Percentiles rank a stretch among this genome's conserved stretches.
These are phyloP conservation scores for Geotrichum fermentans DNA, from an alignment of 1,139 yeast genomes.

Conservation along the genomic window DNA sequence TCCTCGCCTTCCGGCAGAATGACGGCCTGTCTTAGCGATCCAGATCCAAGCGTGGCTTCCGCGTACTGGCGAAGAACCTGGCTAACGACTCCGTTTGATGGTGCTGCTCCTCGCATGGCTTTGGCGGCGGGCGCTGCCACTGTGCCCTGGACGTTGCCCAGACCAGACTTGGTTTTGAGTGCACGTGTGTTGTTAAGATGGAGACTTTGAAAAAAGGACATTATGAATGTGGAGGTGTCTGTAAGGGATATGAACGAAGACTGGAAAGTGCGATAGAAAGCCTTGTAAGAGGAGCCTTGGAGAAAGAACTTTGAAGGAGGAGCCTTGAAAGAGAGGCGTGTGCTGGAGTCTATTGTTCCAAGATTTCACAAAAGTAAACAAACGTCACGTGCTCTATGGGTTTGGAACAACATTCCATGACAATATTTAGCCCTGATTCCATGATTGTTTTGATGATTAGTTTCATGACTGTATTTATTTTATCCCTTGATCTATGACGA, in stretches of 20 bases:
- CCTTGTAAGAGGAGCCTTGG: background rate
- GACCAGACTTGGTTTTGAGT: slow-evolving; percentile 72
- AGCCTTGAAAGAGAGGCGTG: background rate
- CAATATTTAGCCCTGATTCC: background rate
- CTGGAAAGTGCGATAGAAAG: too few relatives aligned
- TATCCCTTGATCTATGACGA: too few relatives aligned
- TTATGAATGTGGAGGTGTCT: too few relatives aligned
- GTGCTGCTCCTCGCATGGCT: slow-evolving; percentile 15
- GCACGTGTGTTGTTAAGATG: slow-evolving; percentile 24
- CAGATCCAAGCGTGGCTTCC: slow-evolving; percentile 90
- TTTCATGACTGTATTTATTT: background rate
- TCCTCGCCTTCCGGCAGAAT: slow-evolving; percentile 91
- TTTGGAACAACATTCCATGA: background rate
- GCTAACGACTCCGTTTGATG: slow-evolving; percentile 24
- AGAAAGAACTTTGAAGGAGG: background rate
- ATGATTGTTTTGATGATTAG: background rate
- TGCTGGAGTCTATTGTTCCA: background rate
- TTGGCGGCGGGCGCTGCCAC: slow-evolving; percentile 6
- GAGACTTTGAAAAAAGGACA: slow-evolving; percentile 55
- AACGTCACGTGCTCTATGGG: slow-evolving; percentile 6
- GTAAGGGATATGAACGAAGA: too few relatives aligned
- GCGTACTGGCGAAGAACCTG: slow-evolving; percentile 62
- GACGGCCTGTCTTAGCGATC: slow-evolving; percentile 85
- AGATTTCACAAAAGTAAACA: slow-evolving; percentile 11
- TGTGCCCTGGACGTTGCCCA: slow-evolving; percentile 54